These are phyloP conservation scores for Wakefieldia striispora DNA, from an alignment of 768 basidiomycete genomes.

Conservation along the genomic window DNA sequence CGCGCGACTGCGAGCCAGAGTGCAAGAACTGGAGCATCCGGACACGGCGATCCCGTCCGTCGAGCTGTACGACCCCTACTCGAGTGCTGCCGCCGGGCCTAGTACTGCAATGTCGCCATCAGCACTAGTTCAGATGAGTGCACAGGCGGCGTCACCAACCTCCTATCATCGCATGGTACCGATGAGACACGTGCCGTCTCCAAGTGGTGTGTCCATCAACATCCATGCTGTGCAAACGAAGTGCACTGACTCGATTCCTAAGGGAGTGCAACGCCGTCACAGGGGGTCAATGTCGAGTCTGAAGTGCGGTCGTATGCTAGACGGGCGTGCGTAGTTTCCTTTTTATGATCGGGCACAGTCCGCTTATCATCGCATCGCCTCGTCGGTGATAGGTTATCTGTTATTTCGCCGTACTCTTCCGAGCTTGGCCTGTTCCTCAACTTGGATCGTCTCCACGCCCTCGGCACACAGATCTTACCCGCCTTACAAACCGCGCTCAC, in stretches of 20 bases:
- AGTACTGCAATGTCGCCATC: background rate
- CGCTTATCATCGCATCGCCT: background rate
- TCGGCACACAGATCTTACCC: constrained; percentile 42
- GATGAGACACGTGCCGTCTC: background rate
- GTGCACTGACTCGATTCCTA: background rate
- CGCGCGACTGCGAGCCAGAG: constrained; percentile 50
- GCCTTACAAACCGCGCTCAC: constrained; percentile 49
- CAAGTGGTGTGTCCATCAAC: constrained; percentile 2
- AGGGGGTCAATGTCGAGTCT: background rate
- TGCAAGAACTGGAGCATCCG: constrained; percentile 57
- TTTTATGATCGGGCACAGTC: background rate
- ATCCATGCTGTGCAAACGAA: too few relatives aligned
- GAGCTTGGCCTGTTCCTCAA: constrained; percentile 71
- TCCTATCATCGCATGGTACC: background rate
- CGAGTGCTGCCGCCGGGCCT: background rate
- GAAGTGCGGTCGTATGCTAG: background rate
- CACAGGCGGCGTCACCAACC: background rate
- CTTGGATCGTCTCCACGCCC: constrained; percentile 42
- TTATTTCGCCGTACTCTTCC: constrained; percentile 53
- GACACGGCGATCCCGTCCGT: constrained; percentile 46
- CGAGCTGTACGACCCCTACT: constrained; percentile 51
- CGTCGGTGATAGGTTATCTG: constrained; percentile 16
- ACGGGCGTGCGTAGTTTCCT: constrained; percentile 10
- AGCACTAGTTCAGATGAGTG: background rate
- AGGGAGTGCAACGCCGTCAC: background rate